Conservation (phyloP, 768 basidiomycete genomes). For the Rhodosporidiobolus sp. region DNA sequence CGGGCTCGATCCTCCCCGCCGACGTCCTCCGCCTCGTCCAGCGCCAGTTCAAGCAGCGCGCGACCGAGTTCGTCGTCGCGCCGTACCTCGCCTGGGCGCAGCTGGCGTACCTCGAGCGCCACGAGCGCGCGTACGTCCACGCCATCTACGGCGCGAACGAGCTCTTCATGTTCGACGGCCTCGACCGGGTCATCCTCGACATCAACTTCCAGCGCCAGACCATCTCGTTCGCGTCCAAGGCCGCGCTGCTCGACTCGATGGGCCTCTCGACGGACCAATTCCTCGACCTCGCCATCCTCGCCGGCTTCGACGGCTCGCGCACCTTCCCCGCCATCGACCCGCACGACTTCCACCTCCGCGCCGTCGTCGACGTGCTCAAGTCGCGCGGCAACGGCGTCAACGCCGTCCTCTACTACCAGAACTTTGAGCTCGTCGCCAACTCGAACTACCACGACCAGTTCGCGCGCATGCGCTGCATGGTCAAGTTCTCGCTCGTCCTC, state of each 20-base stretch:
- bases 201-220: conserved; percentile 68
- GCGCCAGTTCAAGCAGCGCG: conserved; percentile 86
- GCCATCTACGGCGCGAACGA: conserved; percentile 89
- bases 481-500: conserved; percentile 85
- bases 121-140: conserved; percentile 89
- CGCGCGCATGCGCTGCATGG: conserved; percentile 81
- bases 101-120: conserved; percentile 90
- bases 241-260: conserved; percentile 63
- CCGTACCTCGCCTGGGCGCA: conserved; percentile 95
- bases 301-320: conserved; percentile 71
- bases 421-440: conserved; percentile 71
- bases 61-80: conserved; percentile 92
- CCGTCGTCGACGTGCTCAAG: conserved; percentile 41
- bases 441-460: conserved; percentile 79
- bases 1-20: conserved; percentile 61
- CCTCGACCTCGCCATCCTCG: conserved; percentile 85
- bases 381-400: conserved; percentile 33
- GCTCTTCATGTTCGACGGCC: conserved; percentile 75
- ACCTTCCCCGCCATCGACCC: conserved; percentile 53
- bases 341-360: conserved; percentile 47
- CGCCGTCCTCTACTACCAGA: conserved; percentile 71
- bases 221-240: conserved; percentile 83
- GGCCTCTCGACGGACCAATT: conserved; percentile 80
- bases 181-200: conserved; percentile 84
- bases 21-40: conserved; percentile 93